These are phyloP conservation scores for Solanum hybrid DNA, from an alignment of 305 asterid genomes.

Conservation along the genomic window DNA sequence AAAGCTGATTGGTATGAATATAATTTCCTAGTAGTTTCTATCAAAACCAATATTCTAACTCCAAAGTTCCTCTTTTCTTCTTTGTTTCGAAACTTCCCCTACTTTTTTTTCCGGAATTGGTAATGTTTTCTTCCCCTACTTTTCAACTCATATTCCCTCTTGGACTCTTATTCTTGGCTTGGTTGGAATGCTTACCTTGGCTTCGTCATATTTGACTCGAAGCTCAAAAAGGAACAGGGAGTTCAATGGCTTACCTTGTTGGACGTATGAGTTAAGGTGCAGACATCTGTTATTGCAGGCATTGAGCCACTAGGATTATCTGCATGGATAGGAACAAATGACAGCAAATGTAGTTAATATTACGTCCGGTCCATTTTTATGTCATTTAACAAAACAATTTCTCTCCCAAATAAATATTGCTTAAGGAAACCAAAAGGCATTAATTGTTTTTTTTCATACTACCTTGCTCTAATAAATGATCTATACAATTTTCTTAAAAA, in stretches of 20 bases:
- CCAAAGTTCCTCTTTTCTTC: neutral
- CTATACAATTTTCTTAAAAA: neutral
- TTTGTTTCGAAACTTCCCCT: neutral
- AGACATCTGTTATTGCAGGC: conserved; percentile 22
- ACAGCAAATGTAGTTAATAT: conserved; percentile 9
- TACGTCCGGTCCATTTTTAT: neutral
- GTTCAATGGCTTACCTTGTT: conserved; percentile 28
- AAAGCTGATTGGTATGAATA: neutral
- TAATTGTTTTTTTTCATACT: neutral
- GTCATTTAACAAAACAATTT: neutral
- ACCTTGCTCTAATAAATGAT: neutral
- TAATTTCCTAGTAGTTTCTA: neutral
- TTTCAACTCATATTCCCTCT: neutral
- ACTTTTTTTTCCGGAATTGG: neutral
- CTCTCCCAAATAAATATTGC: neutral
- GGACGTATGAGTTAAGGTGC: conserved; percentile 20
- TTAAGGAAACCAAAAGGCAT: neutral
- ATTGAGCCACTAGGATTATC: conserved; percentile 20
- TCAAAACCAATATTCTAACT: neutral
- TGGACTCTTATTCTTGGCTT: neutral
- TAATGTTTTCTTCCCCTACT: neutral
- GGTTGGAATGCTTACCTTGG: neutral
- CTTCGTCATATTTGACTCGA: neutral
- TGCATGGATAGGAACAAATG: conserved; percentile 22
- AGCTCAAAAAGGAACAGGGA: neutral